phyloP scores from a whole-genome alignment of 2,329 filamentous ascomycete genomes.

The Ceratocystis diversiconidia region DNA sequence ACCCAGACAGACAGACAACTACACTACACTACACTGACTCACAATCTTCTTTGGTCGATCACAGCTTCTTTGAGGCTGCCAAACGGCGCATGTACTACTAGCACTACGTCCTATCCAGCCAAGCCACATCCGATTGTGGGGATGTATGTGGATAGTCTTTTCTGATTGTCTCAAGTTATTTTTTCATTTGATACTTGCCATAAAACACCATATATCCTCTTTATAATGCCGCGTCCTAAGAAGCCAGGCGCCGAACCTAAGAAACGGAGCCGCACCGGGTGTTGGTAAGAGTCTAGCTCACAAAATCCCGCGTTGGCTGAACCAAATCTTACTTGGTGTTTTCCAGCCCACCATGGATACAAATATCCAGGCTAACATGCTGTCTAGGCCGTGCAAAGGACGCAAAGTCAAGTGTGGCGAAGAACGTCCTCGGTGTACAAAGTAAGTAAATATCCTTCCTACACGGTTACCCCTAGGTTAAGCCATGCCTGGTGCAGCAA shows the following conservation, averaged over 20 bases:
- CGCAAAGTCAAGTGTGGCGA: constrained; percentile 65
- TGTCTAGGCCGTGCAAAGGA: constrained; percentile 57
- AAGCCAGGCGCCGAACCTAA: constrained; percentile 32
- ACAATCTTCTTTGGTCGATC: background rate
- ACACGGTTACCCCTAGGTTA: background rate
- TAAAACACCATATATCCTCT: background rate
- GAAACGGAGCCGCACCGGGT: constrained; percentile 33
- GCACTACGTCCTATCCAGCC: background rate
- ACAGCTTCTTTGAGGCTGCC: background rate
- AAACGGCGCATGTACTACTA: constrained; percentile 6
- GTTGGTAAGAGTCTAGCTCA: constrained; percentile 27
- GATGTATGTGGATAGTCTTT: background rate
- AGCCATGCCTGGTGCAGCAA: background rate
- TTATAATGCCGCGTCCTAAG: constrained; percentile 31
- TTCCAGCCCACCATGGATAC: background rate
- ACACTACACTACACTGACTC: background rate
- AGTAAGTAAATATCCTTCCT: constrained; percentile 29
- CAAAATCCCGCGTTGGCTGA: background rate
- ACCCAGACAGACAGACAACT: background rate
- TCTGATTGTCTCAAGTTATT: background rate
- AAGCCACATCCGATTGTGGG: background rate
- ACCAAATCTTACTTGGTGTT: background rate
- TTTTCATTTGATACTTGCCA: background rate
- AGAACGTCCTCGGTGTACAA: constrained; percentile 56
- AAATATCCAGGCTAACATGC: background rate